Percentiles rank a stretch among this genome's conserved stretches.
Evolutionary conservation across 768 basidiomycete genomes (phyloP).

Genomic region (Lyophyllum shimeji): DNA sequence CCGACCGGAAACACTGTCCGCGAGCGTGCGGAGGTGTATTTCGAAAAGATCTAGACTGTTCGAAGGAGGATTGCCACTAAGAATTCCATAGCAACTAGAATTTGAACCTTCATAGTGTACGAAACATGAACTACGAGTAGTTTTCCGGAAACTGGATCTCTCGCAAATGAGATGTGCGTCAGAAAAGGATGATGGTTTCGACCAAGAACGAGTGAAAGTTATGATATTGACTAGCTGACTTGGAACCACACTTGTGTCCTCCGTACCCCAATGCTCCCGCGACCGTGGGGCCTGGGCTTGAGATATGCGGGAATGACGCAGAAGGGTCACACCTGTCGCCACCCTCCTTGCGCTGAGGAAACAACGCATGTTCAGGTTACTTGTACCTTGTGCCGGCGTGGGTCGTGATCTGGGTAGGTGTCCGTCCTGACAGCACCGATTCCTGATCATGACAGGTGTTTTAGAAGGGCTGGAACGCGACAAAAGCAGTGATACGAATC

Average conservation of each 20-base stretch:
- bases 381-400: too few relatives aligned
- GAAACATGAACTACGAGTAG: neutral
- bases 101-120: neutral
- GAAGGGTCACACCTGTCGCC: too few relatives aligned
- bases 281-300: neutral
- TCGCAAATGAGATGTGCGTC: too few relatives aligned
- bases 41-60: slow-evolving; percentile 12
- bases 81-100: neutral
- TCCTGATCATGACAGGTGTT: too few relatives aligned
- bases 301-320: neutral
- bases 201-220: too few relatives aligned
- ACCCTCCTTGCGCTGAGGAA: neutral
- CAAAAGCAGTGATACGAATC: too few relatives aligned
- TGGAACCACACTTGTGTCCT: neutral
- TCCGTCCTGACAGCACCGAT: too few relatives aligned
- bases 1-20: slow-evolving; percentile 18
- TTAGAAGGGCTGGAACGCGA: too few relatives aligned
- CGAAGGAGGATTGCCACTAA: neutral
- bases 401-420: too few relatives aligned
- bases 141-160: neutral
- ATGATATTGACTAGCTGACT: too few relatives aligned
- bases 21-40: slow-evolving; percentile 27
- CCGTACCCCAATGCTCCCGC: neutral
- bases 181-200: too few relatives aligned
- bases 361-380: neutral